Evolutionary conservation across 768 basidiomycete genomes (phyloP), one percentile per base, ranked within the genome.

Genomic region (Harrya chromipes): DNA sequence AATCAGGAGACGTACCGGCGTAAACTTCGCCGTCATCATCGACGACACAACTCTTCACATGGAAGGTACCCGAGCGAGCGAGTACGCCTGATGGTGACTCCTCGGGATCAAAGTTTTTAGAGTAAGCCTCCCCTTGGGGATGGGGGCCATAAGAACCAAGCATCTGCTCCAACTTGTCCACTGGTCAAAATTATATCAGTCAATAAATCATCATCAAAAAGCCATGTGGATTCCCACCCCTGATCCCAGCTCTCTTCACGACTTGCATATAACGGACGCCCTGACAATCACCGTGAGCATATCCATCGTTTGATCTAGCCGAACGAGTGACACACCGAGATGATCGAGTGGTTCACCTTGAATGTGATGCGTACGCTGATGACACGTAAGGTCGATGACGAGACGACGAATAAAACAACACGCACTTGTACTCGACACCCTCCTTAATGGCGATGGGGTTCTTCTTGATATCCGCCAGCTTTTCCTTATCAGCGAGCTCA

Each of bases 141-240:
- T 77, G 72, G 16, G 92, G 90, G 3, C 90, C 88, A 66, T 93
- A 97, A 4, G 91, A 94, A 16, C 95, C 95, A 19, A 97, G 79
- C 95, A 98, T 97, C 59, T 87, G 80, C 64, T 94, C 92, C 60
- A 90, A 66, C 68, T 87, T 95, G 70, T 95, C 95, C 60, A 95
- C 94, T 94, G 49, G 16, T 33, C 16, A 33, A 38, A 38, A 33
- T 45, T 40, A 46, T 35, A 21, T 44, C 43, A 55, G 39, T 40
- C 11, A 43, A 49, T 20, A 33, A 40, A 48, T 34, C 43, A 38
- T 38, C 3, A 31, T 23, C 11, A 19, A 36, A 11, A 39, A 5
- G 12, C 17, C 17, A 13, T 16, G 19, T 35, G 14, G n/a, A 7
- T 46, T 35, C 53, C 54, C 56, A 91, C 94, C 87, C 69, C 73